Conservation (phyloP, 257 asterid species). For the Avicennia marina region DNA sequence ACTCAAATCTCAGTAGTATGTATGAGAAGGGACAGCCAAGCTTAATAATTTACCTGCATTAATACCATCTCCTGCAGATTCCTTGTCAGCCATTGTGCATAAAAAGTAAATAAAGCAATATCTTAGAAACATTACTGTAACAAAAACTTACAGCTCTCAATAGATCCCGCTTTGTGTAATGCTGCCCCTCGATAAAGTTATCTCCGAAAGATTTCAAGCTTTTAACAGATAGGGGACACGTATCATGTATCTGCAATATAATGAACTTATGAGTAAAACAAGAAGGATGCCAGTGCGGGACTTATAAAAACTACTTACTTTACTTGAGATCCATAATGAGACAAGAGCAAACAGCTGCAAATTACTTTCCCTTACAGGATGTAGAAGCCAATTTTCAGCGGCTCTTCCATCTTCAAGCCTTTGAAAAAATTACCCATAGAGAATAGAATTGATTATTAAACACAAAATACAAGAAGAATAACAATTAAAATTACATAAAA, state of each 20-base stretch:
- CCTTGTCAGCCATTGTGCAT: slow-evolving; percentile 25
- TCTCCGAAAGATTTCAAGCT: slow-evolving; percentile 49
- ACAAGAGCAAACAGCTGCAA: slow-evolving; percentile 82
- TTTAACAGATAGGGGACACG: slow-evolving; percentile 54
- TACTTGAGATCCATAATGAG: slow-evolving; percentile 85
- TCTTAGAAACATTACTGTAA: slow-evolving; percentile 12
- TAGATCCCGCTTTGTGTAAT: slow-evolving; percentile 61
- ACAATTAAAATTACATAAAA: too few species aligned
- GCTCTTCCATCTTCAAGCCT: slow-evolving; percentile 26
- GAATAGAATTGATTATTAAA: too few species aligned
- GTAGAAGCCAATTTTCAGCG: slow-evolving; percentile 56
- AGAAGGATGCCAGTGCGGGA: neutral
- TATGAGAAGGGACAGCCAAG: slow-evolving; percentile 4
- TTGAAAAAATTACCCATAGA: too few species aligned
- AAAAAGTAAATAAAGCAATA: slow-evolving; percentile 21
- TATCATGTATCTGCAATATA: slow-evolving; percentile 58
- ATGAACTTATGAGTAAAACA: slow-evolving; percentile 19
- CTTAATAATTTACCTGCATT: slow-evolving; percentile 47
- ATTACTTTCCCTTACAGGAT: slow-evolving; percentile 66
- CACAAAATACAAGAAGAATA: too few species aligned
- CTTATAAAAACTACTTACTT: slow-evolving; percentile 40
- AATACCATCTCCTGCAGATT: slow-evolving; percentile 60
- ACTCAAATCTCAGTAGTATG: neutral
- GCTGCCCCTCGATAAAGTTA: slow-evolving; percentile 63
- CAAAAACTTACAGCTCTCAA: slow-evolving; percentile 66